Base-by-base conservation (phyloP, 2,329 filamentous ascomycete species). In the Coleophoma eucalyptorum region DNA sequence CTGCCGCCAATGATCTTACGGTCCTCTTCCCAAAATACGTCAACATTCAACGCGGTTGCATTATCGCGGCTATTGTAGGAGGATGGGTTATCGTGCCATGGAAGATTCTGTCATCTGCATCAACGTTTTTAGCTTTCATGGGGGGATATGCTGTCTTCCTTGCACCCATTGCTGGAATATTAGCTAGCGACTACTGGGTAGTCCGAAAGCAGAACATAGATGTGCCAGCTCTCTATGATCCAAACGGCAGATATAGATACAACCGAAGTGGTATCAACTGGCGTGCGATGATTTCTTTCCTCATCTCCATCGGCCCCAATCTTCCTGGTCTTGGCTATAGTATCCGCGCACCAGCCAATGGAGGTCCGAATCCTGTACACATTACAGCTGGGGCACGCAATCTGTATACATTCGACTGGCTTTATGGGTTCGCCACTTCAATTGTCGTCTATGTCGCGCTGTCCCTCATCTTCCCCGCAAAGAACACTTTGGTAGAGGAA, bases 371-470 rank as follows among this genome's bases (percentile, higher is more conserved):
- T 11, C 41, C 53, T 3, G 58, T 57, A 4, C 54, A 54, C 6
- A 70, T 65, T 54, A 67, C 59, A 0, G 67, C 68, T 0, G 83
- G 84, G 0, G 67, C 72, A 0, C 65, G 69, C 40, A 75, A 79
- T 55, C 68, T 85, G 4, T 87, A 86, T 61, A 74, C 77, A 21
- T 83, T 87, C 61, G 82, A 84, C n/a, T 87, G 83, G 78, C 62
- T 87, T 16, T 73, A 84, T 45, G 84, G 83, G 0, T 86, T 87
- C 55, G 68, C 75, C 10, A 70, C 65, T 0, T 81, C 79, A 7
- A 75, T 78, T 18, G 46, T 81, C 3, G 71, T 86, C 0, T 87
- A 87, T 65, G 67, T 77, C 10, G 58, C 54, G 0, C 58, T 86
- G 18, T 78, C 72, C 44, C 68, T 66, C 51, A 58, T 68, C 3